Evolutionary conservation across 345 rosid genomes (phyloP).

Genomic region (Trapa bicornis): DNA sequence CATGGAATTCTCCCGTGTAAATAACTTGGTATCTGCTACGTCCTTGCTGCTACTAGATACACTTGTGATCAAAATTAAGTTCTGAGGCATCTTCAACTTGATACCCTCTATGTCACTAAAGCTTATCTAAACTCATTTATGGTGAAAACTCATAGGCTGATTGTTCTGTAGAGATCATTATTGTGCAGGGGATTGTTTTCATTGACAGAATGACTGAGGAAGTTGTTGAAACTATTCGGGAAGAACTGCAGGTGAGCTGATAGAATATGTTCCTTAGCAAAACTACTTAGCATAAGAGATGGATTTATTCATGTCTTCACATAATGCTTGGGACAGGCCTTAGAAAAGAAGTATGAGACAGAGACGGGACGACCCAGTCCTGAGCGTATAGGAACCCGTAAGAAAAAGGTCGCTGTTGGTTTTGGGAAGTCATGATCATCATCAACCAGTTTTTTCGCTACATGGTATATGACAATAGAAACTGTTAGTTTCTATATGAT

Average conservation of each 20-base stretch:
- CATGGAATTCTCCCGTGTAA: background rate
- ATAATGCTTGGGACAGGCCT: constrained; percentile 28
- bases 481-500: too few species aligned
- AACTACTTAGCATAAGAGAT: background rate
- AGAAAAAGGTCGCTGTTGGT: constrained; percentile 55
- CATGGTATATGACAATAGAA: too few species aligned
- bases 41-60: background rate
- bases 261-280: background rate
- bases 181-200: constrained; percentile 72
- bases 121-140: too few species aligned
- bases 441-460: background rate
- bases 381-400: constrained; percentile 50
- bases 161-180: constrained; percentile 6
- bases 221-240: constrained; percentile 55
- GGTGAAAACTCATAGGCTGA: too few species aligned
- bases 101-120: too few species aligned
- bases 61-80: too few species aligned
- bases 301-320: background rate
- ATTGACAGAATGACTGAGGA: constrained; percentile 78
- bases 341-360: constrained; percentile 74
- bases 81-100: too few species aligned
- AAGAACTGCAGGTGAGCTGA: constrained; percentile 54
- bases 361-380: constrained; percentile 70
- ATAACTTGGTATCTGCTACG: background rate
- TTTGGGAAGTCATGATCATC: constrained; percentile 56